Evolutionary conservation across 768 basidiomycete genomes (phyloP), one percentile per base, ranked within the genome.

Genomic region (Lyophyllum decastes): DNA sequence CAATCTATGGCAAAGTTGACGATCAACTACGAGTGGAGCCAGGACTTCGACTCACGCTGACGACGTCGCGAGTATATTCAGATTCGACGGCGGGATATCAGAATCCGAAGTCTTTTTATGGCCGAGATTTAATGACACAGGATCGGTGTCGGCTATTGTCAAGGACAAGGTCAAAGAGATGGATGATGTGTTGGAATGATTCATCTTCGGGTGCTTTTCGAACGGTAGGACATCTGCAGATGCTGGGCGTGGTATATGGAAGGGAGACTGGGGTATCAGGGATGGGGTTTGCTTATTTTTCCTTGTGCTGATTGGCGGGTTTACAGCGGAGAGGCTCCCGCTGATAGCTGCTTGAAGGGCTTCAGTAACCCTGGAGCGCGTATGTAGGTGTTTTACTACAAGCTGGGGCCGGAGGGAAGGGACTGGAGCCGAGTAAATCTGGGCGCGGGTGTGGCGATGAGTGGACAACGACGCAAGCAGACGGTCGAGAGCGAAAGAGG

Each of bases 401-500:
- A 59, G 34, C 9, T 62, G 64, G 19, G 64, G 61, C 27, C 63
- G 52, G 24, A 59, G 53, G n/a, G 59, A 47, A 19, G 53, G 38
- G 35, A 19, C 55, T 34, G 41, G 58, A 49, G 38, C 26, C n/a
- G 40, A 10, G 14, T 41, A 45, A 17, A 49, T 48, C 57, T 59
- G 61, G 8, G 59, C 38, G 30, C 49, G 46, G 17, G 26, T 25
- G 26, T 24, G 55, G 64, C 46, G 54, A 55, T 48, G 59, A 66
- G 49, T 64, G 64, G 50, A 61, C 54, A 55, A 65, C 64, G 49
- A 54, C 46, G 17, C 33, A n/a, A 71, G 70, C 17, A 83, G 67
- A 47, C 75, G 75, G 54, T 81, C 74, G 45, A 85, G 72, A 21
- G 76, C 70, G 64, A 82, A 80, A 8, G 73, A 64, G 24, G 72